These are phyloP conservation scores for Hypsizygus marmoreus DNA, from an alignment of 768 basidiomycete species.

Conservation along the genomic window DNA sequence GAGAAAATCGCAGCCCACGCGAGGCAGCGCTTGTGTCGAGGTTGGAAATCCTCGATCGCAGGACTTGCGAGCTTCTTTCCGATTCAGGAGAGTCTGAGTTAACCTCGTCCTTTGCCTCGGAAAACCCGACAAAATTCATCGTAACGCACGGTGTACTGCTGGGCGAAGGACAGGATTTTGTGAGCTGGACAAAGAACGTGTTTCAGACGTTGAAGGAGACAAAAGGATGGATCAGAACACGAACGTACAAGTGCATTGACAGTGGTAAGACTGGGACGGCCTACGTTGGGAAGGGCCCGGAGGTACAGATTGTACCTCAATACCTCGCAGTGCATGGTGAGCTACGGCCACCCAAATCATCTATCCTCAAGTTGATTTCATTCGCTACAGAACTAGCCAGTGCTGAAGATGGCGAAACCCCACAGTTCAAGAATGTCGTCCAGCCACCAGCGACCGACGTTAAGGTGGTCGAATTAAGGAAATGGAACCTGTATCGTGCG, in stretches of 20 bases:
- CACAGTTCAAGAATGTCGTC: constrained; percentile 16
- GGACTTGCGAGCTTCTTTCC: constrained; percentile 35
- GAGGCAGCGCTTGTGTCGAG: constrained; percentile 42
- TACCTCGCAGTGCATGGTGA: constrained; percentile 46
- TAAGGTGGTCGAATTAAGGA: constrained; percentile 28
- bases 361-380: background rate
- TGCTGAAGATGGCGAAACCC: constrained; percentile 13
- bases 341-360: constrained; percentile 5
- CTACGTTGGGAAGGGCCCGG: constrained; percentile 20
- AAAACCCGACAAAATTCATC: constrained; percentile 30
- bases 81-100: constrained; percentile 34
- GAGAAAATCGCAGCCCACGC: constrained; percentile 44
- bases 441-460: constrained; percentile 13
- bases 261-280: constrained; percentile 37
- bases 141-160: constrained; percentile 33
- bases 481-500: constrained; percentile 48
- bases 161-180: constrained; percentile 12
- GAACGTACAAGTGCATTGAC: constrained; percentile 42
- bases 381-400: constrained; percentile 19
- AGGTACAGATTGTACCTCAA: constrained; percentile 33
- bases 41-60: constrained; percentile 46
- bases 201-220: constrained; percentile 19
- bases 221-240: constrained; percentile 41
- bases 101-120: constrained; percentile 32
- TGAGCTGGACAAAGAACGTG: constrained; percentile 24